Percentiles rank a stretch among this genome's conserved stretches.
Conservation (phyloP, 176 grass and related monocot genomes). For the Pontederia paniculata region DNA sequence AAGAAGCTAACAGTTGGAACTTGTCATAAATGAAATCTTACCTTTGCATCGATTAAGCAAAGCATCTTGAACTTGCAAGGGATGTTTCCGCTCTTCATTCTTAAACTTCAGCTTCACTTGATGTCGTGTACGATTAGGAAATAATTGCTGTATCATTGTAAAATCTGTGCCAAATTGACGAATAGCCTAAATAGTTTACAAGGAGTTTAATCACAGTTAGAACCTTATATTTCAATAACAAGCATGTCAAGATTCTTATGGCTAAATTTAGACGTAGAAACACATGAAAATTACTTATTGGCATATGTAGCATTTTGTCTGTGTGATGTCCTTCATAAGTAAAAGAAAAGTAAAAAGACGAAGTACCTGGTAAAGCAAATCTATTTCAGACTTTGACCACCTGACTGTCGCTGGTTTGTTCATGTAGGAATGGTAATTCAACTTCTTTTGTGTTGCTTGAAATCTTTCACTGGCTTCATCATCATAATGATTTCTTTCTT, state of each 20-base stretch:
- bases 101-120: slow-evolving; percentile 78
- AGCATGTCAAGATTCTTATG: neutral
- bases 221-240: slow-evolving; percentile 12
- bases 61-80: slow-evolving; percentile 56
- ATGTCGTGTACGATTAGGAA: slow-evolving; percentile 62
- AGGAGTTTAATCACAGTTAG: neutral
- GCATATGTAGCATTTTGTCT: too few relatives aligned
- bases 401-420: slow-evolving; percentile 25
- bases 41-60: slow-evolving; percentile 47
- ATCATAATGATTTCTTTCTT: slow-evolving; percentile 19
- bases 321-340: too few relatives aligned
- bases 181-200: slow-evolving; percentile 36
- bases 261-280: too few relatives aligned
- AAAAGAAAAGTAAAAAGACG: slow-evolving; percentile 11
- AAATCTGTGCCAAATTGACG: slow-evolving; percentile 91
- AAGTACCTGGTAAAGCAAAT: slow-evolving; percentile 82
- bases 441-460: slow-evolving; percentile 26
- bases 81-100: slow-evolving; percentile 63
- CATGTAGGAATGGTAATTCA: slow-evolving; percentile 96
- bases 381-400: slow-evolving; percentile 83
- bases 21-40: slow-evolving; percentile 18
- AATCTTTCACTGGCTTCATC: slow-evolving; percentile 13
- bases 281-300: too few relatives aligned
- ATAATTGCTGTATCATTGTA: slow-evolving; percentile 83
- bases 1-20: neutral